Evolutionary conservation across 176 grass and related monocot genomes (phyloP), one percentile per base, ranked within the genome.

Genomic region (Typha latifolia): DNA sequence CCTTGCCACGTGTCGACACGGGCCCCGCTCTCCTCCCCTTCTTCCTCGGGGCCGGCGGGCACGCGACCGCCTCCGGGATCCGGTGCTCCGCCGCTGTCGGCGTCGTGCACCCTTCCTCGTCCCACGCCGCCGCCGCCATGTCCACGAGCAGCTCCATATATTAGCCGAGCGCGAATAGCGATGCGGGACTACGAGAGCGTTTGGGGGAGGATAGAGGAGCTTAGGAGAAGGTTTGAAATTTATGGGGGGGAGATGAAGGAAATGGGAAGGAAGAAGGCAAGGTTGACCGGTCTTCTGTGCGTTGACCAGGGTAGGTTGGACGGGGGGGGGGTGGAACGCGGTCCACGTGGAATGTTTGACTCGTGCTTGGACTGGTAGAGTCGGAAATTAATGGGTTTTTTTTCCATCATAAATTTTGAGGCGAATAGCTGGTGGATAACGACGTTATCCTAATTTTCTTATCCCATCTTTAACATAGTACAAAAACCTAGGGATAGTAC

Each of bases 31-130:
- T 57, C 4, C n/a, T 6, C 53, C 53, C 31, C 77, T 48, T 74
- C 66, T 88, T 88, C 73, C 51, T 80, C 51, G 85, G 85, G 14
- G 85, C 77, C 12, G 81, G 77, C 9, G 85, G 85, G 81, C 77
- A 80, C 61, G 75, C 19, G 0, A 27, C 9, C 14, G 80, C 63
- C 18, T 48, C 22, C 23, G 47, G 64, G 47, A 80, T 53, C 47
- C 62, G 31, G 61, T 16, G 72, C 3, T 73, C 69, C 4, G 32
- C 61, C 20, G 69, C 56, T 61, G 64, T 88, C 24, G 85, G 85
- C 59, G 85, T 88, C 12, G 65, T n/a, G 12, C 61, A 88, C 12
- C 72, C 72, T 0, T 31, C 72, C n/a, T 29, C 68, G 0, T 51
- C 63, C 6, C 0, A 48, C 66, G 66, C 66, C 12, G 47, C 20